These are phyloP conservation scores for Naegleria lovaniensis DNA, from an alignment of 208 protist species.

Conservation along the genomic window DNA sequence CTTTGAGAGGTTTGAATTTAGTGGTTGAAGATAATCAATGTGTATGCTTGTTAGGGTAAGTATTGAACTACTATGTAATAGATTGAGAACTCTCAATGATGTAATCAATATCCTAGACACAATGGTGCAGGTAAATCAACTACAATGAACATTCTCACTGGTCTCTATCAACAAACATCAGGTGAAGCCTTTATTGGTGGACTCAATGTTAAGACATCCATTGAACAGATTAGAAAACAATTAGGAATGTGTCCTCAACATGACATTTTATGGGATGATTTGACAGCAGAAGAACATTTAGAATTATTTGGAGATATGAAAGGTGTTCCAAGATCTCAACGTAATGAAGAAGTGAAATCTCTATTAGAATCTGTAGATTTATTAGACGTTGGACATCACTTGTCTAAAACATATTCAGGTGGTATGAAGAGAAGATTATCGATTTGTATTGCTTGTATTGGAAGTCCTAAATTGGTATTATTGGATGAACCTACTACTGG, in stretches of 20 bases:
- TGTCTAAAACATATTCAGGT: constrained; percentile 21
- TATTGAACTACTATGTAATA: too few relatives aligned
- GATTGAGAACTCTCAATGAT: too few relatives aligned
- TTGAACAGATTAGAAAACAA: constrained; percentile 56
- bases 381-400: not conserved
- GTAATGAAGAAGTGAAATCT: not conserved
- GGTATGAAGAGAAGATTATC: constrained; percentile 45
- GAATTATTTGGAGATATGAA: constrained; percentile 78
- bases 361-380: constrained; percentile 17
- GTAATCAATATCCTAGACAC: too few relatives aligned
- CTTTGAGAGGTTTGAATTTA: not conserved
- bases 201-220: constrained; percentile 47
- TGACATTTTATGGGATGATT: constrained; percentile 76
- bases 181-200: constrained; percentile 53
- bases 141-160: constrained; percentile 54
- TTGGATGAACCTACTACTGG: constrained; percentile 46
- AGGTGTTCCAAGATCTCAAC: constrained; percentile 55
- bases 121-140: constrained; percentile 65
- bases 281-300: constrained; percentile 85
- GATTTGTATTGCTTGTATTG: constrained; percentile 37
- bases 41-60: constrained; percentile 63
- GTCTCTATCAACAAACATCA: constrained; percentile 58
- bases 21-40: constrained; percentile 49
- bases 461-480: constrained; percentile 43
- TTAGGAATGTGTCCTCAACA: constrained; percentile 93